Evolutionary conservation across 2,329 filamentous ascomycete genomes (phyloP).

Genomic region (Ceratocystis eucalypticola): DNA sequence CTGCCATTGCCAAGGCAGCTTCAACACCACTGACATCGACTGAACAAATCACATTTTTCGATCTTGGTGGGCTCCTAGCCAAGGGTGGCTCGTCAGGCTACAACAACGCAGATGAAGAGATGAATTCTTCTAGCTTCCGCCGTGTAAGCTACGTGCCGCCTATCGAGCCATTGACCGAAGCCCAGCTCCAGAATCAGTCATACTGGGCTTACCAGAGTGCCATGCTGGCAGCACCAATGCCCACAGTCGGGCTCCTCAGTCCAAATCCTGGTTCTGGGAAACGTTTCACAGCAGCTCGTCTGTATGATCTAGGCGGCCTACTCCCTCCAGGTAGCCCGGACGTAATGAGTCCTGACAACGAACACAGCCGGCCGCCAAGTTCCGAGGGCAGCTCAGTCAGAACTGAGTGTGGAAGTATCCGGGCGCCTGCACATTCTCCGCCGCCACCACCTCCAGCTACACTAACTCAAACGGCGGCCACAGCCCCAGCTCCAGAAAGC

Average conservation of each 20-base stretch:
- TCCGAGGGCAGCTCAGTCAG: not conserved
- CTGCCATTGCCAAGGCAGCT: slow-evolving; percentile 14
- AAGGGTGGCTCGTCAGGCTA: slow-evolving; percentile 28
- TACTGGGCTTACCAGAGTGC: slow-evolving; percentile 19
- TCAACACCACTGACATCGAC: slow-evolving; percentile 24
- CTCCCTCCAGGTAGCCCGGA: slow-evolving; percentile 29
- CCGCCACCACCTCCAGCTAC: not conserved
- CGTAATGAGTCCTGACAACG: not conserved
- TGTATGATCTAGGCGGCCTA: slow-evolving; percentile 45
- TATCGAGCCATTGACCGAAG: slow-evolving; percentile 28
- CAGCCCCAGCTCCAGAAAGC: not conserved
- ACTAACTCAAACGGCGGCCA: not conserved
- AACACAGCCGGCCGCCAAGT: not conserved
- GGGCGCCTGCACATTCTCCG: not conserved
- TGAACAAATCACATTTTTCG: slow-evolving; percentile 60
- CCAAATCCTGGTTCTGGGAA: slow-evolving; percentile 35
- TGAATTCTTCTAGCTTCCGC: slow-evolving; percentile 25
- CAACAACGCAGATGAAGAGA: slow-evolving; percentile 2
- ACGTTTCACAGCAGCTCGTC: slow-evolving; percentile 42
- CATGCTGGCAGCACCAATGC: slow-evolving; percentile 25
- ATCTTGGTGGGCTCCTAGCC: slow-evolving; percentile 64
- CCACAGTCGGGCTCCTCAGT: slow-evolving; percentile 27
- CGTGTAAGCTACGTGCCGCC: slow-evolving; percentile 25
- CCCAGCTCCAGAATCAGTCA: slow-evolving; percentile 23
- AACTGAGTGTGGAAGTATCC: not conserved